A percentile compares a stretch with the other conserved stretches of the same genome.
These are phyloP conservation scores for Brassica rapa DNA, from an alignment of 345 rosid genomes.

Conservation along the genomic window DNA sequence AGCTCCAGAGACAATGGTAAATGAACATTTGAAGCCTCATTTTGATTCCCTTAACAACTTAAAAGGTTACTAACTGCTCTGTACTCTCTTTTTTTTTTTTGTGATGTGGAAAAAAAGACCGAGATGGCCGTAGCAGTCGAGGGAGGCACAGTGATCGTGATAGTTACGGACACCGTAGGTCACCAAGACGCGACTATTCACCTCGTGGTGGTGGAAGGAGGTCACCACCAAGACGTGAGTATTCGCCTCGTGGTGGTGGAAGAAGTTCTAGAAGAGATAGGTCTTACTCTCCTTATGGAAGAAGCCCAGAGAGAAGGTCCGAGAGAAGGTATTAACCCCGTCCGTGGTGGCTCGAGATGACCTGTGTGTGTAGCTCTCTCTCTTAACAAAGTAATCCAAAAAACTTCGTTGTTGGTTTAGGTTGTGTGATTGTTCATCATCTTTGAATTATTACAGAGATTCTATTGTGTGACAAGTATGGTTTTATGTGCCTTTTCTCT, in stretches of 20 bases:
- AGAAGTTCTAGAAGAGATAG: constrained; percentile 86
- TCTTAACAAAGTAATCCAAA: constrained; percentile 9
- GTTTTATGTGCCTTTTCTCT: background rate
- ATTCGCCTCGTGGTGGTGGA: constrained; percentile 69
- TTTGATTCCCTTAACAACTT: background rate
- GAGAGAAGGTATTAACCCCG: constrained; percentile 44
- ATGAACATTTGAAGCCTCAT: background rate
- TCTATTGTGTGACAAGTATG: background rate
- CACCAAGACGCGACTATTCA: constrained; percentile 41
- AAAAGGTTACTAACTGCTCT: constrained; percentile 6
- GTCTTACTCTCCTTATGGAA: constrained; percentile 66
- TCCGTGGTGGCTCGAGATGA: constrained; percentile 47
- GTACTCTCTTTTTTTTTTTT: background rate
- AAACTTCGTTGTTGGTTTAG: constrained; percentile 3
- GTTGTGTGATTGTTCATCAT: constrained; percentile 33
- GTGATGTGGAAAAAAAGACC: constrained; percentile 27
- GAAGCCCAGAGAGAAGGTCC: constrained; percentile 52
- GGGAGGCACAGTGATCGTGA: constrained; percentile 65
- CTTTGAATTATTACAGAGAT: constrained; percentile 8
- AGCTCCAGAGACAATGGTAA: constrained; percentile 75
- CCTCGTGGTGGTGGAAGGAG: constrained; percentile 72
- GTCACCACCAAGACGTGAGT: constrained; percentile 11
- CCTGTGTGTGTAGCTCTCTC: constrained; percentile 8
- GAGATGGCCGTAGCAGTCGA: constrained; percentile 54
- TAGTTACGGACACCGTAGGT: constrained; percentile 48